phyloP scores from a whole-genome alignment of 192 early-diverging fungal genomes.

The Linnemannia schmuckeri region DNA sequence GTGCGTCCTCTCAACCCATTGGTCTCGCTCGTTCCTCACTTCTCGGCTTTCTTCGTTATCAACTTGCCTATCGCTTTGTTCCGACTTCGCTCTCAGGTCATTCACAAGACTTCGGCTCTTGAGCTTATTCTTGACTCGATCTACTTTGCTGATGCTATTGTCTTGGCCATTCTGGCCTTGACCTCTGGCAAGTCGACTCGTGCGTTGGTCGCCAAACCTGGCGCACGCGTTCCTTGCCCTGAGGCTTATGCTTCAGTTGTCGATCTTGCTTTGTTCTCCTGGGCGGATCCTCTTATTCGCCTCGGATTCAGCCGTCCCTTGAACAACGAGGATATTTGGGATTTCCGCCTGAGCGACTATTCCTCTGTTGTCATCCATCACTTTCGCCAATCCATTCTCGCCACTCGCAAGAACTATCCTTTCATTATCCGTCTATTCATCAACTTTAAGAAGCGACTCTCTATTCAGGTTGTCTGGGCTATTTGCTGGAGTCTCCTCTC shows the following conservation, averaged over 20 bases:
- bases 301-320: constrained; percentile 31
- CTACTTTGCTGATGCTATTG: constrained; percentile 42
- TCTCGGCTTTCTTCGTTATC: constrained; percentile 48
- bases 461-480: constrained; percentile 47
- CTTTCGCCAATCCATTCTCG: constrained; percentile 55
- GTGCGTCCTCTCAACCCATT: constrained; percentile 50
- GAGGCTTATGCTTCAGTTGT: constrained; percentile 31
- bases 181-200: constrained; percentile 36
- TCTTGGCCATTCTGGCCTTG: constrained; percentile 34
- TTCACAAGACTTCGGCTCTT: constrained; percentile 33
- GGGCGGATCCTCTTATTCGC: constrained; percentile 45
- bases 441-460: constrained; percentile 45
- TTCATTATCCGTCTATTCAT: constrained; percentile 45
- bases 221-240: constrained; percentile 41
- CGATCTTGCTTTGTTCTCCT: constrained; percentile 41
- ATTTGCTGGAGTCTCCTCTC: constrained; percentile 37
- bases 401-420: constrained; percentile 45
- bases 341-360: constrained; percentile 51
- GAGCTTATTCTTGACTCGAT: constrained; percentile 43
- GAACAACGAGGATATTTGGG: constrained; percentile 53
- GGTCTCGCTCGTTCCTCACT: constrained; percentile 48
- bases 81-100: constrained; percentile 45
- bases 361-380: constrained; percentile 54
- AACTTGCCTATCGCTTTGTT: constrained; percentile 49
- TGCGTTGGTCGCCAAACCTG: constrained; percentile 38